Evolutionary conservation across 2,329 filamentous ascomycete genomes (phyloP).

Genomic region (Fusarium heterosporum): DNA sequence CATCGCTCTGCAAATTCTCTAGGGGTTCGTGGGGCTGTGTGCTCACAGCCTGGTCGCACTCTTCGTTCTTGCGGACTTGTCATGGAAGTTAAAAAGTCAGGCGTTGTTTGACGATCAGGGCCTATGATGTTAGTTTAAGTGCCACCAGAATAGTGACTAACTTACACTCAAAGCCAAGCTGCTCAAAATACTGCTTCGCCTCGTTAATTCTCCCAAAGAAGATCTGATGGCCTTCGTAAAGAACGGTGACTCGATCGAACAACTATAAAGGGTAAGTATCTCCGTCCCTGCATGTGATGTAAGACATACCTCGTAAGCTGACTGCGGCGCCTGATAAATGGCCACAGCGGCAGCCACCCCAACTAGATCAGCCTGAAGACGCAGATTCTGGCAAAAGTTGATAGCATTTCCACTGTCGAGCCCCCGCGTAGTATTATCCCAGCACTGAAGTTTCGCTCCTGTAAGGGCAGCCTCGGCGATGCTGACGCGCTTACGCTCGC

Average conservation of each 20-base stretch:
- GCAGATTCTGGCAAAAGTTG: conserved; percentile 45
- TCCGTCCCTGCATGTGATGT: background rate
- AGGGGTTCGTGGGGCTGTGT: conserved; percentile 51
- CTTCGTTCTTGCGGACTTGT: conserved; percentile 55
- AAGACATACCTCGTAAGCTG: conserved; percentile 62
- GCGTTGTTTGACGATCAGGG: conserved; percentile 44
- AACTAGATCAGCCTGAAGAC: conserved; percentile 45
- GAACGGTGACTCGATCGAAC: conserved; percentile 75
- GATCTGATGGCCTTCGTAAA: conserved; percentile 76
- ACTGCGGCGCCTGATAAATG: conserved; percentile 72
- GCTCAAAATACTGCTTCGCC: conserved; percentile 71
- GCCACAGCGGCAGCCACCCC: conserved; percentile 47
- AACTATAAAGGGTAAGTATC: conserved; percentile 60
- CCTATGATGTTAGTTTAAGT: conserved; percentile 20
- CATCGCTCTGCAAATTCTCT: conserved; percentile 54
- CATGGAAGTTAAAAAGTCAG: conserved; percentile 55
- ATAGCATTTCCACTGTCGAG: conserved; percentile 48
- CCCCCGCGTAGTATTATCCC: conserved; percentile 50
- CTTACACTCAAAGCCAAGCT: conserved; percentile 48
- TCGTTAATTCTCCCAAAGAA: conserved; percentile 70
- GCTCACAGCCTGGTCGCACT: conserved; percentile 49
- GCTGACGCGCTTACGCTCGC: conserved; percentile 81
- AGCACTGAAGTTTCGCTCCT: conserved; percentile 47
- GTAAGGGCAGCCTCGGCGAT: conserved; percentile 73
- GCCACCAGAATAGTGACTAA: accelerated